Conservation (phyloP, 1,284 basidiomycete species). For the Ustilago cynodontis region DNA sequence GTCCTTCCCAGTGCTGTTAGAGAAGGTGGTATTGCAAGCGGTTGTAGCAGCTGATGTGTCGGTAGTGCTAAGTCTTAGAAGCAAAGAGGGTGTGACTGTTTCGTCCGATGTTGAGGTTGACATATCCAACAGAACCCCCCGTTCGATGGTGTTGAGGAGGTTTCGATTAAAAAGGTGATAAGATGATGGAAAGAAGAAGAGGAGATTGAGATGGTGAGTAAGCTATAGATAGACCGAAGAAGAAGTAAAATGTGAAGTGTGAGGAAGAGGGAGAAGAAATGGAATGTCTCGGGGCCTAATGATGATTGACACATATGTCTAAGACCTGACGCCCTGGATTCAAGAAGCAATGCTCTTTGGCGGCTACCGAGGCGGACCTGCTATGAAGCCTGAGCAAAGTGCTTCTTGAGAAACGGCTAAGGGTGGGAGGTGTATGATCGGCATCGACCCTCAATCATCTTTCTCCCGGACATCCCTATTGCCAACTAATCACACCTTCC, state of each 20-base stretch:
- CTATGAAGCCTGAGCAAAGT: not conserved
- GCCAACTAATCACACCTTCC: not conserved
- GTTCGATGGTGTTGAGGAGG: not conserved
- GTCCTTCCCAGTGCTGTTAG: not conserved
- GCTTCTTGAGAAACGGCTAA: too few species aligned
- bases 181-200: not conserved
- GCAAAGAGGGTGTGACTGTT: not conserved
- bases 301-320: not conserved
- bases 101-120: not conserved
- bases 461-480: not conserved
- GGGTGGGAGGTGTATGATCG: not conserved
- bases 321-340: not conserved
- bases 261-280: not conserved
- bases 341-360: too few species aligned
- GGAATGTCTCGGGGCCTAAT: not conserved
- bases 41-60: slow-evolving; percentile 5
- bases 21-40: not conserved
- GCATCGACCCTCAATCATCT: not conserved
- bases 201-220: not conserved
- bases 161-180: not conserved
- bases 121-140: not conserved
- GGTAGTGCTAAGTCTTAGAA: not conserved
- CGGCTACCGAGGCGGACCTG: not conserved
- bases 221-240: too few species aligned
- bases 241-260: too few species aligned